A percentile compares a stretch with the other conserved stretches of the same genome.
These are phyloP conservation scores for Candida manassasensis DNA, from an alignment of 805 yeast species.

Conservation along the genomic window DNA sequence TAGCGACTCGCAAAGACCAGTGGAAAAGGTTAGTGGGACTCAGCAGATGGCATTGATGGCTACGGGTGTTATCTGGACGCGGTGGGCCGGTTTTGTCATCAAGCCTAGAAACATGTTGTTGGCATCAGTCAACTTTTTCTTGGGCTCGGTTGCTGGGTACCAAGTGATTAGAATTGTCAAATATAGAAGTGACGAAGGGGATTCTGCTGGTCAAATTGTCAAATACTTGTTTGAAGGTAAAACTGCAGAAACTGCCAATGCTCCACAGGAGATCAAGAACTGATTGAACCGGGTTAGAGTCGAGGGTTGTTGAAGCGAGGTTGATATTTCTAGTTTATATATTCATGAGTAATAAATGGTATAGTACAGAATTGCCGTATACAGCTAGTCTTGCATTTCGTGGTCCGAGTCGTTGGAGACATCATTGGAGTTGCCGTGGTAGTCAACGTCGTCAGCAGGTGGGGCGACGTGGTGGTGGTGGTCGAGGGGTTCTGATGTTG, in stretches of 20 bases:
- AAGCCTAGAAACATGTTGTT: slow-evolving; percentile 80
- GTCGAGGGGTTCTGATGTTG: too few species aligned
- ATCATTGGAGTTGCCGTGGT: too few species aligned
- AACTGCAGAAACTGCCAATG: slow-evolving; percentile 5
- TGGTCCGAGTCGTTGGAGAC: background rate
- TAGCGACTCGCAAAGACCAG: slow-evolving; percentile 83
- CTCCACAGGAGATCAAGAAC: background rate
- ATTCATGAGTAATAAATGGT: background rate
- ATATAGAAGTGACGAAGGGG: slow-evolving; percentile 65
- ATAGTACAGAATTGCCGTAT: background rate
- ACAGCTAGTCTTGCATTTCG: background rate
- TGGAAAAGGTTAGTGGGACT: slow-evolving; percentile 84
- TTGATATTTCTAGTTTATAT: background rate
- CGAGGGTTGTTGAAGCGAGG: background rate
- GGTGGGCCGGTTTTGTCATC: slow-evolving; percentile 92
- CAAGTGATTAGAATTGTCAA: slow-evolving; percentile 70
- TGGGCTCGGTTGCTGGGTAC: slow-evolving; percentile 83
- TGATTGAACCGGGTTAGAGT: background rate
- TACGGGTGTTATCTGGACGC: slow-evolving; percentile 95
- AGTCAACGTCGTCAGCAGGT: background rate
- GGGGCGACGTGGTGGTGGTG: too few species aligned
- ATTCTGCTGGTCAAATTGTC: slow-evolving; percentile 50
- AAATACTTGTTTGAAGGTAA: slow-evolving; percentile 55
- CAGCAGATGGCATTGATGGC: slow-evolving; percentile 83
- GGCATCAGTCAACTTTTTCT: slow-evolving; percentile 91